Evolutionary conservation across 352 stramenopile genomes (phyloP).

Genomic region (Phytophthora pini): DNA sequence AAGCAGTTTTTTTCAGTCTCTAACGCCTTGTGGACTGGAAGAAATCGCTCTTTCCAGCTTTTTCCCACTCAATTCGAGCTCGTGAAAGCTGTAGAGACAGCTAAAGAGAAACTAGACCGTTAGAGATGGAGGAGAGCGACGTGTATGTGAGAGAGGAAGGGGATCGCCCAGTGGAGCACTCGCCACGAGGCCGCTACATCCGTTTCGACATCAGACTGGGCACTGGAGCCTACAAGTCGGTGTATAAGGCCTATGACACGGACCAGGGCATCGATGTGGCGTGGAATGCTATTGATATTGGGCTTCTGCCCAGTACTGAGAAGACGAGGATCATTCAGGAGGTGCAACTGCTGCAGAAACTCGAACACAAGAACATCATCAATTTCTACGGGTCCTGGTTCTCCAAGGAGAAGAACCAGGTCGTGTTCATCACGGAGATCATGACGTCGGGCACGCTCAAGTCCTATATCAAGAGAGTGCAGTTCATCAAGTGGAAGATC

Average conservation of each 20-base stretch:
- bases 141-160: conserved; percentile 79
- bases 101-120: no score
- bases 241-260: conserved; percentile 97
- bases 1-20: neutral
- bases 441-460: conserved; percentile 96
- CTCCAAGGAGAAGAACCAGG: conserved; percentile 97
- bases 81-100: no score
- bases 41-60: conserved; percentile 13
- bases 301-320: conserved; percentile 94
- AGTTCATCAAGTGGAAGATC: conserved; percentile 98
- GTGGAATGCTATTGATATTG: conserved; percentile 99
- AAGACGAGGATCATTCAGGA: conserved; percentile 98
- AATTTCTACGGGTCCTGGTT: conserved; percentile 99
- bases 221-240: conserved; percentile 89
- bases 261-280: conserved; percentile 99
- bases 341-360: conserved; percentile 95
- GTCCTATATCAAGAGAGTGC: conserved; percentile 97
- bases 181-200: conserved; percentile 85
- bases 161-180: conserved; percentile 79
- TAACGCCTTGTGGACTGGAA: conserved; percentile 8
- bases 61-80: neutral
- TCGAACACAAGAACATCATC: conserved; percentile 99
- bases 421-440: conserved; percentile 99
- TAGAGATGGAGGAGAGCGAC: conserved; percentile 66
- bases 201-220: conserved; percentile 87